Evolutionary conservation across 169 alveolate species (phyloP), one percentile per base, ranked within the genome.

Genomic region (Plasmodium gaboni): DNA sequence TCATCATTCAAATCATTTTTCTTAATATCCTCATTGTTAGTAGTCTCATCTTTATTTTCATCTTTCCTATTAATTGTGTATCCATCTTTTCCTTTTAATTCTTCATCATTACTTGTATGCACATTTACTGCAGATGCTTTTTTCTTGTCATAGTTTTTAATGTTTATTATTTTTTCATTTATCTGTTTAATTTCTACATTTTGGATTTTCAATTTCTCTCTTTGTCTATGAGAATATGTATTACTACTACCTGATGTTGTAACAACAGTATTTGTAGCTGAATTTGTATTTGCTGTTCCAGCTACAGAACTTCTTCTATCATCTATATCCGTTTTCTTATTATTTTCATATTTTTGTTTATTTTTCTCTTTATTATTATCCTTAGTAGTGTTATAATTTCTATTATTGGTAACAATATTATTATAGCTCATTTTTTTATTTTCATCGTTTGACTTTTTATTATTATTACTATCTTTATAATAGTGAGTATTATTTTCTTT

Each of bases 141-240:
- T 6, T 38, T 70, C 4, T 32, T 28, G n/a, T 46, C 63, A 48
- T 70, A 59, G 44, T 55, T 70, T 24, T 46, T 78, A 15, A 57
- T 68, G 24, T 65, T 65, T 26, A 70, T n/a, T 4, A 86, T 57
- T 65, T 71, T 86, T 38, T 86, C 87, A 17, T 51, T 67, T 1
- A 86, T 86, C 26, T 71, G 74, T 32, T 86, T 86, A n/a, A 86
- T 67, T 22, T 86, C 92, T 15, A 86, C 92, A 60, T 86, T 86
- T 61, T 86, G 86, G 10, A 86, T 86, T 71, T 86, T 86, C 46
- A 70, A 24, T 86, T 86, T 86, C 61, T 86, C 92, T 26, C 92
- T 70, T 42, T 69, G 87, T 26, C 92, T 60, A 64, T 86, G 86
- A 2, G 92, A 59, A 51, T 22, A 44, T 22, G 22, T 70, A 22